Conservation (phyloP, 768 basidiomycete genomes). For the Cystobasidiopsis lactophilus region DNA sequence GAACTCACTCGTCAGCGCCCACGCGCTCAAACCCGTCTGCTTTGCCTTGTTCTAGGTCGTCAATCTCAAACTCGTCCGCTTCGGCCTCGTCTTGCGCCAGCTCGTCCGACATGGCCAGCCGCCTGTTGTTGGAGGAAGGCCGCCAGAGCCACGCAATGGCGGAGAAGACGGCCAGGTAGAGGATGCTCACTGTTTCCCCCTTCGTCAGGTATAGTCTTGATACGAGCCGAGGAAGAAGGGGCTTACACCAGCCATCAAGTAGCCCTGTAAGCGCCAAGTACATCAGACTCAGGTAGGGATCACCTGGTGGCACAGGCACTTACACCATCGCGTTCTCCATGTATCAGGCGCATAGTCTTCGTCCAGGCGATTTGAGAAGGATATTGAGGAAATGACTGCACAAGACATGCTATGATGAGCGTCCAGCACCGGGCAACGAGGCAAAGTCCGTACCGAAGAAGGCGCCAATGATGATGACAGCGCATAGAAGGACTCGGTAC, state of each 20-base stretch:
- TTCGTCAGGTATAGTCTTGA: neutral
- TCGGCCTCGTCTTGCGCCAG: slow-evolving; percentile 84
- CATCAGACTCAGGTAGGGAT: no score
- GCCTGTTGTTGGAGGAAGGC: slow-evolving; percentile 68
- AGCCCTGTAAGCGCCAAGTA: no score
- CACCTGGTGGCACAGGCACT: no score
- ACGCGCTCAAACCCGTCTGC: slow-evolving; percentile 38
- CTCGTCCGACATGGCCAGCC: slow-evolving; percentile 90
- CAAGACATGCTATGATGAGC: no score
- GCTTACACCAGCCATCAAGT: slow-evolving; percentile 74
- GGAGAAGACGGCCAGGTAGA: slow-evolving; percentile 37
- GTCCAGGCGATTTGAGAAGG: slow-evolving; percentile 70
- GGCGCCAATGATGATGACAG: slow-evolving; percentile 55
- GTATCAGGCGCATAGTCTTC: slow-evolving; percentile 23
- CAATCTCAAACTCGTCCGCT: slow-evolving; percentile 76
- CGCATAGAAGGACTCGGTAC: slow-evolving; percentile 58
- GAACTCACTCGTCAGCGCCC: slow-evolving; percentile 44
- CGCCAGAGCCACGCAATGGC: slow-evolving; percentile 79
- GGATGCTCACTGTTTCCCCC: neutral
- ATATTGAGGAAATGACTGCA: slow-evolving; percentile 57
- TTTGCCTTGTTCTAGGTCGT: slow-evolving; percentile 37
- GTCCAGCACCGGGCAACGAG: no score
- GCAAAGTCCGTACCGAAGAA: slow-evolving; percentile 40
- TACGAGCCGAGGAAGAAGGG: slow-evolving; percentile 47
- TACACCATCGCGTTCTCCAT: slow-evolving; percentile 50